Evolutionary conservation across 163 green algal genomes (phyloP).

Genomic region (Scenedesmus sp.): DNA sequence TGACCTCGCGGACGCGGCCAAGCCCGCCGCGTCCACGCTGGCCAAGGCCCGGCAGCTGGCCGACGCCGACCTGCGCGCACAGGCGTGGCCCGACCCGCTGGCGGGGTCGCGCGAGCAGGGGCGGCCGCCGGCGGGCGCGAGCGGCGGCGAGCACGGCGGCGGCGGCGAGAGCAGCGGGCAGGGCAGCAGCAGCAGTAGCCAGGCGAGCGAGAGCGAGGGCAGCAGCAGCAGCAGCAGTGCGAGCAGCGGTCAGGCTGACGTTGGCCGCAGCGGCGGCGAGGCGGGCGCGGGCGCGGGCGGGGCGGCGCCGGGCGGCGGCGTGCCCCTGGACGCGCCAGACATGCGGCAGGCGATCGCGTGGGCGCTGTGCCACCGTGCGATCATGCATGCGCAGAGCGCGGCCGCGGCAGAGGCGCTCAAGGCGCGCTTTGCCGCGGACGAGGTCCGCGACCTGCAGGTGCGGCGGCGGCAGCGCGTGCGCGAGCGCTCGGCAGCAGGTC

Average conservation of each 20-base stretch:
- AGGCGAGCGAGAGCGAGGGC: not conserved
- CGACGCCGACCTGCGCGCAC: not conserved
- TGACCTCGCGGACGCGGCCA: constrained; percentile 34
- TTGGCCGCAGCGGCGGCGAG: too few species aligned
- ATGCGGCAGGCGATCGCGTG: constrained; percentile 40
- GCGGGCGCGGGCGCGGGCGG: too few species aligned
- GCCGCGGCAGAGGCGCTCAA: constrained; percentile 17
- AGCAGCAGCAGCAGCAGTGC: not conserved
- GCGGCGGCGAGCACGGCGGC: not conserved
- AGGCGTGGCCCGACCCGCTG: not conserved
- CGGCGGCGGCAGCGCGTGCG: not conserved
- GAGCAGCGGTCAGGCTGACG: not conserved
- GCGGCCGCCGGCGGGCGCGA: not conserved
- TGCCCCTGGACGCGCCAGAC: constrained; percentile 11
- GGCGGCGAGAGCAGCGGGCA: constrained; percentile 3
- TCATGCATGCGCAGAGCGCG: constrained; percentile 27
- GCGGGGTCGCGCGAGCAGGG: not conserved
- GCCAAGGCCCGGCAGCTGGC: not conserved
- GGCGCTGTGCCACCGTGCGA: constrained; percentile 22
- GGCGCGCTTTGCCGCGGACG: constrained; percentile 4
- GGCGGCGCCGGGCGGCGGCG: not conserved
- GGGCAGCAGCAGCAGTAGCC: not conserved
- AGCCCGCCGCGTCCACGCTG: not conserved
- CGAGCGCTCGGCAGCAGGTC: not conserved
- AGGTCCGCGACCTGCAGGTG: constrained; percentile 34